These are phyloP conservation scores for Cryptococcus floricola DNA, from an alignment of 1,284 basidiomycete genomes.

Conservation along the genomic window DNA sequence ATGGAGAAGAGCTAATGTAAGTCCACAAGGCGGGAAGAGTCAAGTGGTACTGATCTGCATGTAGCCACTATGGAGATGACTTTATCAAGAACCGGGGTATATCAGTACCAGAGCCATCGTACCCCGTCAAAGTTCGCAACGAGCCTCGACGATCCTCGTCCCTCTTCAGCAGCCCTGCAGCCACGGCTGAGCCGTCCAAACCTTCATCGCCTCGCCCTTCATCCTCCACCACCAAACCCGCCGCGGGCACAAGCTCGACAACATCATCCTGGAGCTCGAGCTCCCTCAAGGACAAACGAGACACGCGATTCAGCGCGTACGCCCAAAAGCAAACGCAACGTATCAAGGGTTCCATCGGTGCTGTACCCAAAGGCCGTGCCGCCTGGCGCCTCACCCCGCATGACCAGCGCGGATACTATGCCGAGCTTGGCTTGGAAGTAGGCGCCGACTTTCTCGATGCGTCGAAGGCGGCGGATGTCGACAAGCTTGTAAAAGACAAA, in stretches of 20 bases:
- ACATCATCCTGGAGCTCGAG: neutral
- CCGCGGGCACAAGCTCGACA: neutral
- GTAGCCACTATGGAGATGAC: slow-evolving; percentile 2
- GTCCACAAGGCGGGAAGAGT: neutral
- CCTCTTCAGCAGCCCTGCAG: neutral
- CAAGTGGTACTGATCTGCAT: neutral
- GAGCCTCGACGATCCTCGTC: neutral
- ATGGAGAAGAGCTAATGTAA: neutral
- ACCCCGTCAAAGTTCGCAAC: slow-evolving; percentile 2
- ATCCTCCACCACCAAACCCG: neutral
- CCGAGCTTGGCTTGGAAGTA: slow-evolving; percentile 3
- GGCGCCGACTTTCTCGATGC: slow-evolving; percentile 5
- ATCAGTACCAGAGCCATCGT: slow-evolving; percentile 1
- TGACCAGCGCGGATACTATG: slow-evolving; percentile 10
- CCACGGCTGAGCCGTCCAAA: neutral
- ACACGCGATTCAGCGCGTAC: neutral
- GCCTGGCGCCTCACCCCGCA: neutral
- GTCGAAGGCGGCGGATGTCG: slow-evolving; percentile 4
- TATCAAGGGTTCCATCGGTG: neutral
- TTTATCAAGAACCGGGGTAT: neutral
- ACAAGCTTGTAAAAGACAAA: slow-evolving; percentile 3
- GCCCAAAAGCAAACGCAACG: neutral
- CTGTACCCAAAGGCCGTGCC: neutral
- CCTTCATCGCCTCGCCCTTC: neutral
- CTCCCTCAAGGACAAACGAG: neutral